Evolutionary conservation across 768 basidiomycete species (phyloP).

Genomic region (Hemileccinum impolitum): DNA sequence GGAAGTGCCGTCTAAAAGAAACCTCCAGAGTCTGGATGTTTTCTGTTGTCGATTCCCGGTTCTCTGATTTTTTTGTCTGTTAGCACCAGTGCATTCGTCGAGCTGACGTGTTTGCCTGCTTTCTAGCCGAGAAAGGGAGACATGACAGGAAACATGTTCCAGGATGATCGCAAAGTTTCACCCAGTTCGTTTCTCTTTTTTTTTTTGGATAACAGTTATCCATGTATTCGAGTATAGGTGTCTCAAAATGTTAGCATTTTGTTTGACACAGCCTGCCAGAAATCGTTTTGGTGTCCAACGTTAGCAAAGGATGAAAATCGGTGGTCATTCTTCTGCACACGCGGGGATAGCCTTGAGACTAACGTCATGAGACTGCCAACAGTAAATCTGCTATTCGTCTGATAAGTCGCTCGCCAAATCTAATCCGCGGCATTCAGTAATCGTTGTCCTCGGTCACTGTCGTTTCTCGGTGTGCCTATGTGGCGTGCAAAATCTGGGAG

Average conservation of each 20-base stretch:
- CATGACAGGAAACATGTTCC: neutral
- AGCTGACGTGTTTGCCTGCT: conserved; percentile 5
- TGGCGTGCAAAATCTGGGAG: neutral
- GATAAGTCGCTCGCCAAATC: neutral
- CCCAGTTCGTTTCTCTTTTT: no score
- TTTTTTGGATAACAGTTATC: conserved; percentile 16
- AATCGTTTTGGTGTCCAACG: neutral
- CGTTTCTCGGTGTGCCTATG: neutral
- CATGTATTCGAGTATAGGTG: conserved; percentile 2
- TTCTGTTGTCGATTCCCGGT: conserved; percentile 34
- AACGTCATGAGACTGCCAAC: neutral
- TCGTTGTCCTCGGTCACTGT: no score
- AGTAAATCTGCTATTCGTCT: neutral
- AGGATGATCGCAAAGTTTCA: neutral
- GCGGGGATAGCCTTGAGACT: neutral
- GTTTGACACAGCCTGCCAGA: neutral
- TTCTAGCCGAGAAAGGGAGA: conserved; percentile 1
- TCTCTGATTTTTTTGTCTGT: conserved; percentile 23
- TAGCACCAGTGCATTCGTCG: neutral
- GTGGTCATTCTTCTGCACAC: neutral
- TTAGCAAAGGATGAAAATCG: neutral
- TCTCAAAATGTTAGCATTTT: conserved; percentile 19
- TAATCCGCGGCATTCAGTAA: neutral
- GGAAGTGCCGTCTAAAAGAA: conserved; percentile 37
- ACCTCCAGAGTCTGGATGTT: conserved; percentile 16